Base-by-base conservation (phyloP, 225 moss, liverwort and hornwort genomes). In the Marchantia paleacea region DNA sequence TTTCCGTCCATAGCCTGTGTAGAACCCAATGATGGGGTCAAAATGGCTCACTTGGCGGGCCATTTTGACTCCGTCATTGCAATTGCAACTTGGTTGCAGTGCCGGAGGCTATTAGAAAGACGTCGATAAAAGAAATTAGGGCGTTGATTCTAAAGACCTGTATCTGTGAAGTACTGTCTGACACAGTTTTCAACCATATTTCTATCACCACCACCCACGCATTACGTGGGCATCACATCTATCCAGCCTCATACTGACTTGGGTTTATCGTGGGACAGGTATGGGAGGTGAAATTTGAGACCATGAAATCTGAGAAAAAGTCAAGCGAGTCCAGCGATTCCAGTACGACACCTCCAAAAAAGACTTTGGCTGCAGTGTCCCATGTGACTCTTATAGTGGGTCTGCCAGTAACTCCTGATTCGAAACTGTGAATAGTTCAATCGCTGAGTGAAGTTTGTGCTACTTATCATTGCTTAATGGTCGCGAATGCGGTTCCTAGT, bases 281-380 rank as follows among this genome's bases (percentile, higher is more conserved):
- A 9, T 97, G 96, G 96, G 94, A 97, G 49, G 93, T 97, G 80
- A 90, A 84, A 71, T 97, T 97, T 61, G 90, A 79, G 75, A 89
- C 86, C 3, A 4, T 75, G 80, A 68, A 83, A 80, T 57, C 75
- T 69, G 78, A 72, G 47, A 61, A 51, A 79, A 55, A 58, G 13
- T 52, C 80, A 26, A 52, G 55, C 52, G 88, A 82, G 73, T 72
- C 55, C 1, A 54, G 26, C 25, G 54, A 80, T 66, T 76, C 57
- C 4, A 66, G 47, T 48, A 61, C 49, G 48, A 79, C 81, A 19
- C 67, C 78, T 50, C 82, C 88, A 58, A 53, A 73, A 79, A 47
- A 31, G 69, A 48, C 55, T n/a, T 28, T 88, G 7, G 77, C 84
- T 8, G 94, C 96, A 3, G 84, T 92, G 1, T 84, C 92, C 22